Evolutionary conservation across 2,329 filamentous ascomycete genomes (phyloP).

Genomic region (Didymella pinodella): DNA sequence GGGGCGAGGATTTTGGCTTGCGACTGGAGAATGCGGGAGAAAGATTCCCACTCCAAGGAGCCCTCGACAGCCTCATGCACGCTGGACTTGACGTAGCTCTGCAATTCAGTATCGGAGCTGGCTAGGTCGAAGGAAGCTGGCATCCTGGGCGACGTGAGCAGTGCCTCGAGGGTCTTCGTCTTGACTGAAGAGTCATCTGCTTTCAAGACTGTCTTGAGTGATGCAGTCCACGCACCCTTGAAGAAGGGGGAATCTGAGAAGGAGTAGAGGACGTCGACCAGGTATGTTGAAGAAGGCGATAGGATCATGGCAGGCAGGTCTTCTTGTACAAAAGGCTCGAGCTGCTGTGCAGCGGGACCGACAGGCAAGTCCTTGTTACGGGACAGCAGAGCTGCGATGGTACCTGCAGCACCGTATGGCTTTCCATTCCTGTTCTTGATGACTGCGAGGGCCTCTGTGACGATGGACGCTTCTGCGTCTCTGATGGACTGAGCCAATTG

Average conservation of each 20-base stretch:
- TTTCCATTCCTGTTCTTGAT: slow-evolving; percentile 67
- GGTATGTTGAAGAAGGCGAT: slow-evolving; percentile 72
- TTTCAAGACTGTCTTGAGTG: slow-evolving; percentile 41
- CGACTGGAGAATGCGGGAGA: slow-evolving; percentile 47
- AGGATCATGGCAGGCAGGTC: slow-evolving; percentile 67
- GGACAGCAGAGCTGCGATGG: slow-evolving; percentile 62
- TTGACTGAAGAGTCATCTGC: slow-evolving; percentile 40
- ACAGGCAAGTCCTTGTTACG: slow-evolving; percentile 53
- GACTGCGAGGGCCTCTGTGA: slow-evolving; percentile 60
- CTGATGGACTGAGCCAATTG: slow-evolving; percentile 32
- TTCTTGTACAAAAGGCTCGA: slow-evolving; percentile 60
- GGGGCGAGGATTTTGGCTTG: slow-evolving; percentile 44
- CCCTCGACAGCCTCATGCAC: slow-evolving; percentile 45
- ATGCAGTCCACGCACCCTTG: slow-evolving; percentile 41
- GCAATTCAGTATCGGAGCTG: slow-evolving; percentile 45
- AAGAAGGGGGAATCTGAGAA: slow-evolving; percentile 45
- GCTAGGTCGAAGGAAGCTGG: slow-evolving; percentile 48
- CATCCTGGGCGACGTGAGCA: slow-evolving; percentile 50
- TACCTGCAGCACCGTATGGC: slow-evolving; percentile 69
- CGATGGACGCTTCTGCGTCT: slow-evolving; percentile 53
- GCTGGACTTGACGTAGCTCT: slow-evolving; percentile 44
- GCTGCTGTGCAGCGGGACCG: slow-evolving; percentile 53
- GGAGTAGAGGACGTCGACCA: slow-evolving; percentile 71
- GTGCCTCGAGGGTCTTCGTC: slow-evolving; percentile 39
- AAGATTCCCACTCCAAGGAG: slow-evolving; percentile 47